Evolutionary conservation across 805 yeast species (phyloP).

Genomic region (Sugiyamaella marilandica): DNA sequence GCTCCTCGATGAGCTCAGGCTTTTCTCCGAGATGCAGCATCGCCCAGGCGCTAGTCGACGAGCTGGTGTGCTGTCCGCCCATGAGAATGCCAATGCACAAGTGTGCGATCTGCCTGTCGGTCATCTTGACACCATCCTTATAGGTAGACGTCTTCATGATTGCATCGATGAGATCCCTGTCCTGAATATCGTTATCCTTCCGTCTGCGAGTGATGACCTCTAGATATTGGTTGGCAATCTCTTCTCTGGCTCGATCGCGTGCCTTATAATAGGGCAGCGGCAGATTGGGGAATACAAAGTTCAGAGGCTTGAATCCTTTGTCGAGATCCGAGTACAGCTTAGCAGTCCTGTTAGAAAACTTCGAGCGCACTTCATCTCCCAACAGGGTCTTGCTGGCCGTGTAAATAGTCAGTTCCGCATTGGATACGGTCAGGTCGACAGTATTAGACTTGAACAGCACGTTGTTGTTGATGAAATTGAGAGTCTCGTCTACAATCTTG

Average conservation of each 20-base stretch:
- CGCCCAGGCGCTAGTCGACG: constrained; percentile 94
- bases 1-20: constrained; percentile 78
- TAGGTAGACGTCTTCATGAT: constrained; percentile 77
- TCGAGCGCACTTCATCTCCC: constrained; percentile 86
- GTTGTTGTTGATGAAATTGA: constrained; percentile 56
- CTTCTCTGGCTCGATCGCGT: constrained; percentile 84
- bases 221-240: constrained; percentile 76
- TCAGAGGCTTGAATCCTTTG: constrained; percentile 93
- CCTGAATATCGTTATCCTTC: constrained; percentile 65
- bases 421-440: constrained; percentile 62
- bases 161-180: constrained; percentile 85
- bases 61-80: constrained; percentile 99
- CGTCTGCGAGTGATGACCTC: constrained; percentile 72
- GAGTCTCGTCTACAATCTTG: constrained; percentile 71
- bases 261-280: constrained; percentile 81
- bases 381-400: constrained; percentile 89
- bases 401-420: constrained; percentile 93
- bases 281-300: constrained; percentile 90
- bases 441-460: constrained; percentile 40
- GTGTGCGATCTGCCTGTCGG: constrained; percentile 92
- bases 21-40: constrained; percentile 83
- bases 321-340: constrained; percentile 84
- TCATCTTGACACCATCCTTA: constrained; percentile 91
- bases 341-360: constrained; percentile 79
- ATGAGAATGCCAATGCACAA: constrained; percentile 89